Conservation (phyloP, 1,284 basidiomycete species). For the Cryptococcus wingfieldii region DNA sequence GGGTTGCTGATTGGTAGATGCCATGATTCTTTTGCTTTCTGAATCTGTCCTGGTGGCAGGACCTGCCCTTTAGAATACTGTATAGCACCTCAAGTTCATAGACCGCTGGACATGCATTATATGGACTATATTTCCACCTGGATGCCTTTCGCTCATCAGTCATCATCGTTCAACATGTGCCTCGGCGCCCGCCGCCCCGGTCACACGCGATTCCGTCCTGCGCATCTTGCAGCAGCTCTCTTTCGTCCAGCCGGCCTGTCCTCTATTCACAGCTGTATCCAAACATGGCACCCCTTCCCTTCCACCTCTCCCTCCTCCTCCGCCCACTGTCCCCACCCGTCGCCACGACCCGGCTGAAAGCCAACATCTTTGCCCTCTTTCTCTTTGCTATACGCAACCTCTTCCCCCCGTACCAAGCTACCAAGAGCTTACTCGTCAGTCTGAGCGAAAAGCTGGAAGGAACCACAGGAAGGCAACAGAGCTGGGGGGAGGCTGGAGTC, state of each 20-base stretch:
- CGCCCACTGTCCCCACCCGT: conserved; percentile 22
- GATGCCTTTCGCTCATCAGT: too few species aligned
- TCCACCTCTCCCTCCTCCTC: conserved; percentile 12
- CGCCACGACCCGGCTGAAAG: conserved; percentile 34
- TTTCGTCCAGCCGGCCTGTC: too few species aligned
- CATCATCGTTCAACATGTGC: too few species aligned
- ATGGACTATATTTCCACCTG: too few species aligned
- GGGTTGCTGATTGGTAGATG: not conserved
- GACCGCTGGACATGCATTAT: too few species aligned
- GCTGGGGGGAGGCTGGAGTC: conserved; percentile 15
- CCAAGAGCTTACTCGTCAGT: conserved; percentile 22
- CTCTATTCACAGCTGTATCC: too few species aligned
- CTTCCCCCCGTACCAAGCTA: conserved; percentile 34
- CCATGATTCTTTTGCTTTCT: not conserved
- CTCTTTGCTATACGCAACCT: conserved; percentile 19
- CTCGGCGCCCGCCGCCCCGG: too few species aligned
- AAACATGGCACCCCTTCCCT: conserved; percentile 6
- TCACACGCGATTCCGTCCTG: too few species aligned
- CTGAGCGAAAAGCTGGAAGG: conserved; percentile 19
- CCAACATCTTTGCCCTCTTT: conserved; percentile 34
- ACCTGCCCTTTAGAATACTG: too few species aligned
- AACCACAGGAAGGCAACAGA: conserved; percentile 10
- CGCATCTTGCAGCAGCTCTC: too few species aligned
- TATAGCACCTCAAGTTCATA: too few species aligned
- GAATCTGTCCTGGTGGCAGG: too few species aligned